Base-by-base conservation (phyloP, 129 eudicot species). In the carrot (Daucus carota) region DNA sequence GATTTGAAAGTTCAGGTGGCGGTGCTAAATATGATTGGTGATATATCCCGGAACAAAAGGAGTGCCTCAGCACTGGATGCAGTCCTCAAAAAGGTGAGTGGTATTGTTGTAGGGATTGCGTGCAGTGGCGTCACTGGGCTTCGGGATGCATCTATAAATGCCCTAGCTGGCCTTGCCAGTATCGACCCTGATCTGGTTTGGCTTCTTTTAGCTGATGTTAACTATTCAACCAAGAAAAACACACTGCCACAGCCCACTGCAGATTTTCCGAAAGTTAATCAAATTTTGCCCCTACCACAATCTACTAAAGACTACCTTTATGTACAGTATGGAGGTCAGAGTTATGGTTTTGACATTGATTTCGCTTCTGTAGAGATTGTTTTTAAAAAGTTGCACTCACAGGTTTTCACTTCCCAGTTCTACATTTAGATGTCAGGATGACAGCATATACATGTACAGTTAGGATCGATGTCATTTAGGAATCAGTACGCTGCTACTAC, bases 201-300 rank as follows among this genome's bases (percentile, higher is more conserved):
- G 97, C 86, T 92, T 71, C 93, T 92, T 45, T 34, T 90, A 33
- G 96, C 97, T 41, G 97, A 92, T 83, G 87, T 92, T 75, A 87
- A 90, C 52, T 92, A 86, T 80, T 89, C 97, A 20, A 12, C 41
- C 71, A 83, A 80, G 78, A 84, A 77, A 24, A 75, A 66, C 45
- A 26, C 57, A 29, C 85, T 80, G 29, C 54, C 75, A 4, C 88
- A 86, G 22, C 88, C 97, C 13, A 47, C 70, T 11, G 66, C 32
- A 1, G 93, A 78, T 63, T 82, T 91, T 26, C 96, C 96, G 4
- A 80, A 85, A 34, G 42, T 89, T 6, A 22, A 24, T 14, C 76
- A 90, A 57, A 77, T 87, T 72, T 66, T 93, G 70, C 96, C 91
- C 17, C 87, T 90, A 5, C 90, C 92, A 2, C 3, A 66, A 8